A percentile compares a stretch with the other conserved stretches of the same genome.
phyloP scores from a whole-genome alignment of 169 alveolate species.

The Plasmodium reichenowi region DNA sequence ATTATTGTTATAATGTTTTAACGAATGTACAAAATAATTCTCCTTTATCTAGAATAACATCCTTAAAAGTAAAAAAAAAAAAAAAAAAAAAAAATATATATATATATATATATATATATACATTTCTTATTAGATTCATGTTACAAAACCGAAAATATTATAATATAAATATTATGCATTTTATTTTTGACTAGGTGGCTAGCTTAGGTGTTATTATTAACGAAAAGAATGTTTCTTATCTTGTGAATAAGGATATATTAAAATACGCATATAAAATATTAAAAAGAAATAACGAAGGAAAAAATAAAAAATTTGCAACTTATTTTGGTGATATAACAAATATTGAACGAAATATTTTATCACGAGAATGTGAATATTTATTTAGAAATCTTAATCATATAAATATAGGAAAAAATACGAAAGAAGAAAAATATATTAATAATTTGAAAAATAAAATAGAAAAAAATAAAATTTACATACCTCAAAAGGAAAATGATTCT shows the following conservation, averaged over 20 bases:
- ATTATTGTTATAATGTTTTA: constrained; percentile 28
- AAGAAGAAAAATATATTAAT: constrained; percentile 37
- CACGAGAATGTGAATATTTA: constrained; percentile 12
- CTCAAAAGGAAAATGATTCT: neutral
- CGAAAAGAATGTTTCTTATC: neutral
- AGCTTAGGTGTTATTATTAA: constrained; percentile 4
- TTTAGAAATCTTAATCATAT: constrained; percentile 10
- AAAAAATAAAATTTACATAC: constrained; percentile 11
- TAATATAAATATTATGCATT: neutral
- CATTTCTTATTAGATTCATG: neutral
- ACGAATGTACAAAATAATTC: constrained; percentile 18
- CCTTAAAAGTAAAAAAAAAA: constrained; percentile 22
- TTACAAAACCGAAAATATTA: neutral
- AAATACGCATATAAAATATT: constrained; percentile 52
- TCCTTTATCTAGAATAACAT: constrained; percentile 29
- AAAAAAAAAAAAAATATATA: neutral
- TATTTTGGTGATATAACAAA: constrained; percentile 38
- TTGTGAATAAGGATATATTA: constrained; percentile 10
- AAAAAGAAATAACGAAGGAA: constrained; percentile 55
- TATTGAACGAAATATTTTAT: constrained; percentile 9
- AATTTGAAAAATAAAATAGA: constrained; percentile 22
- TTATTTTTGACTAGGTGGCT: neutral
- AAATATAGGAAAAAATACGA: constrained; percentile 1
- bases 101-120: neutral
- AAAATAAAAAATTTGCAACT: constrained; percentile 17